phyloP scores from a whole-genome alignment of 192 early-diverging fungal genomes.

The Coemansia sp. region DNA sequence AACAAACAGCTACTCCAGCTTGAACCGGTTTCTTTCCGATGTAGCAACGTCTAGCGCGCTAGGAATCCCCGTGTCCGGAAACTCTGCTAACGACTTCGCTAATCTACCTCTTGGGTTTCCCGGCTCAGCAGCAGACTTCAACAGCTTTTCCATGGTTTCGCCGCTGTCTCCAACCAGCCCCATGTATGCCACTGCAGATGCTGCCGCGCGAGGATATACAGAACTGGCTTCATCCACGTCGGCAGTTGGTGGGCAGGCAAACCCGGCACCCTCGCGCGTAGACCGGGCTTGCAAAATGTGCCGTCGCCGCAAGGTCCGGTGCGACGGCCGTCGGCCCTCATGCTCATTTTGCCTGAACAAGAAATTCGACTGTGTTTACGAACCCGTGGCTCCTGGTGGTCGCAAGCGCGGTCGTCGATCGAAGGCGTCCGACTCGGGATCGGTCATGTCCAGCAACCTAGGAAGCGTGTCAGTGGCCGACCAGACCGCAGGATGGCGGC shows the following conservation, averaged over 20 bases:
- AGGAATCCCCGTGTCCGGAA: not conserved
- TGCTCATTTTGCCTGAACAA: slow-evolving; percentile 50
- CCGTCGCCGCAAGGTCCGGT: slow-evolving; percentile 56
- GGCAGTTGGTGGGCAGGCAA: not conserved
- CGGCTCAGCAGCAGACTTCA: not conserved
- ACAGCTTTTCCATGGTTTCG: slow-evolving; percentile 13
- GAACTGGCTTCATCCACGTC: not conserved
- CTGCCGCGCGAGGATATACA: not conserved
- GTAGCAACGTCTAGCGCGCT: slow-evolving; percentile 2
- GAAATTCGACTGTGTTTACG: slow-evolving; percentile 44
- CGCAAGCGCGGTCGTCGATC: slow-evolving; percentile 43
- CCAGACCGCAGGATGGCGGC: not conserved
- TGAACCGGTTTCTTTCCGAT: slow-evolving; percentile 27
- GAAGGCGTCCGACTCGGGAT: slow-evolving; percentile 19
- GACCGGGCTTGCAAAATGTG: slow-evolving; percentile 57
- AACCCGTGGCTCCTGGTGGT: slow-evolving; percentile 26
- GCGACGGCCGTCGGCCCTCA: slow-evolving; percentile 48
- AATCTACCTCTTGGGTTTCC: not conserved
- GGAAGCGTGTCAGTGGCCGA: not conserved
- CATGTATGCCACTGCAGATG: not conserved
- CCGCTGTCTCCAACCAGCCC: slow-evolving; percentile 12
- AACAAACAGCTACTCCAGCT: not conserved
- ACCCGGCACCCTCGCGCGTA: slow-evolving; percentile 24
- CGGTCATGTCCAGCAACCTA: slow-evolving; percentile 13
- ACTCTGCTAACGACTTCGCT: not conserved